Base-by-base conservation (phyloP, 2,329 filamentous ascomycete species). In the Graphium sp. region DNA sequence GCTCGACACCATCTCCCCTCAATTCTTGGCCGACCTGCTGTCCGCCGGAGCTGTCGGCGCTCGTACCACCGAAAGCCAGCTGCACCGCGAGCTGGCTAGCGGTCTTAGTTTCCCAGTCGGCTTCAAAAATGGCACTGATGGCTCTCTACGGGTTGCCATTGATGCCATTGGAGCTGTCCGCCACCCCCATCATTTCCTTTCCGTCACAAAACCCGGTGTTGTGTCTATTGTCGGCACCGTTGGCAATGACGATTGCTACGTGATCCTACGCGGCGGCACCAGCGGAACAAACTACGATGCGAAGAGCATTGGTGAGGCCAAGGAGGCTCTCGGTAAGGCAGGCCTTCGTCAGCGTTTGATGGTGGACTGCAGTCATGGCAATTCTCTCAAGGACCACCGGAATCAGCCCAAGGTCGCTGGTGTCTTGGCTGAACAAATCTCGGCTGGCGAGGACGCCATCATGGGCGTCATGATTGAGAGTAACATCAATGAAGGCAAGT, bases 71-170 rank as follows among this genome's bases (percentile, higher is more conserved):
- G 89, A 98, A 60, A 89, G 80, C 32, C 89, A 98, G 59, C 65
- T 95, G 39, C 89, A 98, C 59, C 78, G 89, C 37, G 89, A 98
- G 60, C 71, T 98, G 37, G 89, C 89, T 5, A 91, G 81, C 17
- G 89, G 89, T 42, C 67, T 95, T 30, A 92, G 82, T 33, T 95
- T 94, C 76, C 89, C 89, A 14, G 85, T 98, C 40, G 89, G 89
- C 34, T 98, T 94, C 77, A 98, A 98, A 73, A 98, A 98, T 56
- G 89, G 89, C 36, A 98, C 89, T 15, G 89, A 98, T 45, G 89
- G 89, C 23, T 83, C 78, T 42, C 61, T 98, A 32, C 74, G 72
- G 17, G 85, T 95, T 13, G 85, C 87, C 13, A 91, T 95, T 43
- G 89, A 98, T 49, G 89, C 89, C 19, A 94, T 95, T 49, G 89